Base-by-base conservation (phyloP, 495 filamentous ascomycete genomes). In the Staphylotrichum longicolle region DNA sequence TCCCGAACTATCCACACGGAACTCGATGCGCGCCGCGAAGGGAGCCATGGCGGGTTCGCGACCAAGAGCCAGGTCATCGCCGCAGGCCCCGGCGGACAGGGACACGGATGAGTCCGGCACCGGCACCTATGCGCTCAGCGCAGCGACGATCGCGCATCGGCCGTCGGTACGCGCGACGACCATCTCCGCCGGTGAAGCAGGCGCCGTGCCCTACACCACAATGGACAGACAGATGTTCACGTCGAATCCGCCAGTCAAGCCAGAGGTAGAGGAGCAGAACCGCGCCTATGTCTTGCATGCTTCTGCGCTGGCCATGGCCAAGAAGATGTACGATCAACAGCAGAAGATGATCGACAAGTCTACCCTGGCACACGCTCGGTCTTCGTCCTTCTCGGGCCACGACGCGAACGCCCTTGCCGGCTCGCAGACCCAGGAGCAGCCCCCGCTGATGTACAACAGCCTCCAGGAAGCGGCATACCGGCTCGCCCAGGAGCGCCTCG, bases 291-390 rank as follows among this genome's bases (percentile, higher is more conserved):
- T 86, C 6, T 74, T 96, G 1, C 88, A 85, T 61, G 91, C 91
- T 20, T 91, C 91, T 15, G 89, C 92, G 4, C 74, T 96, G 1
- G 89, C 87, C 4, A 96, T 96, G 91, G 91, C 92, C 32, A 90
- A 85, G 72, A 82, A 88, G 60, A 91, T 96, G 88, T 95, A 91
- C 72, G 82, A 74, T 12, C 70, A 83, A 52, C 84, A 88, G 68
- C 85, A 83, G 73, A 82, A 79, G 44, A 74, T 82, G 44, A 78
- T 81, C 35, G 79, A 86, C 40, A 74, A 85, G 40, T 74, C 77
- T 50, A 69, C 78, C 61, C 63, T 70, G 56, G 62, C 65, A 4
- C 68, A 74, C 48, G 66, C 59, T n/a, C 68, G 64, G 34, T 72
- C 70, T 7, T 60, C 63, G 3, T 63, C 64, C 4, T 66, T 69